A percentile compares a stretch with the other conserved stretches of the same genome.
phyloP scores from a whole-genome alignment of 768 basidiomycete genomes.

The Suillus decipiens region DNA sequence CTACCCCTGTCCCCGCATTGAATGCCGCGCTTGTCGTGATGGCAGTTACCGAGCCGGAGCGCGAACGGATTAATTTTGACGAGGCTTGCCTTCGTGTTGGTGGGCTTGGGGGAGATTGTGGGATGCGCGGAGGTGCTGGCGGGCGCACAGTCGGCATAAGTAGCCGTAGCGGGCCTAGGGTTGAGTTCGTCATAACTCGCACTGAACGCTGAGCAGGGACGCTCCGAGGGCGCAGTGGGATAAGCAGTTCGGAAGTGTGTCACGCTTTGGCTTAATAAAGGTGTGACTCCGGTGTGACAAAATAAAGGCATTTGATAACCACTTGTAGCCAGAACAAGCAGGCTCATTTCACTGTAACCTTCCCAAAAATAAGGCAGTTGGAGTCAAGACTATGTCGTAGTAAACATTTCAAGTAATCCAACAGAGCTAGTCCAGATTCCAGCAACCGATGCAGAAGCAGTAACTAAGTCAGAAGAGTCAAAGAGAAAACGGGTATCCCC shows the following conservation, averaged over 20 bases:
- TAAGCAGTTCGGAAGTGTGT: not conserved
- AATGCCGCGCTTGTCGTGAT: constrained; percentile 20
- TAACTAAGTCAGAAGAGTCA: not conserved
- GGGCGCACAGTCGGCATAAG: constrained; percentile 37
- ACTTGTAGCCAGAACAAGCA: not conserved
- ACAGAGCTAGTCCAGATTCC: not conserved
- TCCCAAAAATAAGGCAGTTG: not conserved
- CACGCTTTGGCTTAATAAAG: not conserved
- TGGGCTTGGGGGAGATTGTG: constrained; percentile 16
- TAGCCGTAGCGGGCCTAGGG: constrained; percentile 17
- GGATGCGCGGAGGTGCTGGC: constrained; percentile 13
- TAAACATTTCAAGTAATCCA: not conserved
- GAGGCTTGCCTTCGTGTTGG: constrained; percentile 27
- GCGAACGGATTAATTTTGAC: constrained; percentile 32
- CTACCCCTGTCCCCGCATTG: constrained; percentile 10
- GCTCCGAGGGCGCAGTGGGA: not conserved
- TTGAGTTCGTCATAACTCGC: constrained; percentile 10
- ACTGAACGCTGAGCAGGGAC: not conserved
- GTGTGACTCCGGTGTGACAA: constrained; percentile 5
- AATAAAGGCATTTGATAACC: not conserved
- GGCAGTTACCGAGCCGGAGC: constrained; percentile 32
- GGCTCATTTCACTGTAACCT: not conserved
- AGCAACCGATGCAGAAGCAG: not conserved
- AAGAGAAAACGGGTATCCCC: not conserved
- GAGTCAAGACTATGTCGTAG: not conserved